phyloP scores from a whole-genome alignment of 1,284 basidiomycete species.

The Ceratobasidium sp. region DNA sequence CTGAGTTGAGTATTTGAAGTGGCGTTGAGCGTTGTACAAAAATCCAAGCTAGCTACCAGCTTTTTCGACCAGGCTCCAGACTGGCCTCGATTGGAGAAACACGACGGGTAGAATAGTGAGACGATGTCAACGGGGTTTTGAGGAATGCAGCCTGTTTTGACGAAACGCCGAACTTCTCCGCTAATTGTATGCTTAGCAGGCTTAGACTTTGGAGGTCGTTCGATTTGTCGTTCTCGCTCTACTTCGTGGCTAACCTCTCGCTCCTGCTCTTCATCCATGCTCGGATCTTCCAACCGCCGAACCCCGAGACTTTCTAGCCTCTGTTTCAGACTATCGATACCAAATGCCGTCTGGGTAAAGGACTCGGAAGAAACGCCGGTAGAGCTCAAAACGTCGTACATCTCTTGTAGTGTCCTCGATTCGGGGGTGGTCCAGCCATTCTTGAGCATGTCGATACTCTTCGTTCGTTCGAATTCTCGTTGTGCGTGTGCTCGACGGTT shows the following conservation, averaged over 20 bases:
- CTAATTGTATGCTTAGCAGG: constrained; percentile 23
- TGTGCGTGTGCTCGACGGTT: constrained; percentile 56
- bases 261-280: constrained; percentile 65
- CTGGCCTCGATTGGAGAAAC: background rate
- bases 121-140: background rate
- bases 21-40: constrained; percentile 52
- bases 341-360: background rate
- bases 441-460: constrained; percentile 49
- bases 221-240: constrained; percentile 40
- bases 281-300: constrained; percentile 47
- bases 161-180: constrained; percentile 10
- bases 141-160: constrained; percentile 8
- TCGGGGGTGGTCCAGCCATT: constrained; percentile 61
- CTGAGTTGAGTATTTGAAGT: background rate
- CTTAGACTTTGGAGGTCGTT: constrained; percentile 34
- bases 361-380: background rate
- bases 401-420: constrained; percentile 59
- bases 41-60: constrained; percentile 52
- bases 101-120: background rate
- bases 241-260: constrained; percentile 58
- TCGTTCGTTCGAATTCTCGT: constrained; percentile 15
- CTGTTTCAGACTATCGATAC: constrained; percentile 28
- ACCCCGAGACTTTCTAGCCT: constrained; percentile 57
- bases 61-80: background rate
- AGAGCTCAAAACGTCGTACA: constrained; percentile 55